Conservation (phyloP, 2,329 filamentous ascomycete species). For the Epicoccum sorghinum region DNA sequence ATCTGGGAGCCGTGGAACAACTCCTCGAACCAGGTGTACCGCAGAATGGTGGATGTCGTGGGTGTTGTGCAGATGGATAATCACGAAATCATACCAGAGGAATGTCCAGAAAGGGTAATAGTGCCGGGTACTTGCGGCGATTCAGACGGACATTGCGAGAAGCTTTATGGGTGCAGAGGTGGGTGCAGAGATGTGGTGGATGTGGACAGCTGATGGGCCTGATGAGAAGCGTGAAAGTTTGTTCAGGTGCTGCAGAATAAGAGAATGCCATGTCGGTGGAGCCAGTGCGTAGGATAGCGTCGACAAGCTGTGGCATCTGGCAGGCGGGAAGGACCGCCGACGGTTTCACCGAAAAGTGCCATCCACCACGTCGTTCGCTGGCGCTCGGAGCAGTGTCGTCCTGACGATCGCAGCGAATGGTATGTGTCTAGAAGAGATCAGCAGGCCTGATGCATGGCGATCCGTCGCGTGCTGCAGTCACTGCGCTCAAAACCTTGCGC, state of each 20-base stretch:
- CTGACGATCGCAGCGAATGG: conserved; percentile 6
- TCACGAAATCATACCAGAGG: conserved; percentile 14
- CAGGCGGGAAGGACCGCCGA: conserved; percentile 22
- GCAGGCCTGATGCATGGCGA: conserved; percentile 11
- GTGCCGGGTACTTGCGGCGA: conserved; percentile 10
- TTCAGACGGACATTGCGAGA: conserved; percentile 11
- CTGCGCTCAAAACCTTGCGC: neutral
- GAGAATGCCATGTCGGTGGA: conserved; percentile 18
- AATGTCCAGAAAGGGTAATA: conserved; percentile 23
- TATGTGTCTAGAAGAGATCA: conserved; percentile 23
- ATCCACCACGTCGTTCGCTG: conserved; percentile 18
- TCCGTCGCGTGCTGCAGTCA: neutral
- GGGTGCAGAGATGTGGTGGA: neutral
- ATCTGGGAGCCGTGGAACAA: conserved; percentile 43
- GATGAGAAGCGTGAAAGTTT: neutral
- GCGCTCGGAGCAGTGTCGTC: conserved; percentile 1
- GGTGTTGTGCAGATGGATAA: neutral
- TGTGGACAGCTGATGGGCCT: neutral
- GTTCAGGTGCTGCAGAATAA: conserved; percentile 7
- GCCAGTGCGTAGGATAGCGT: conserved; percentile 23
- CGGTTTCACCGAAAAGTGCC: conserved; percentile 20
- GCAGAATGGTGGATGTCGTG: conserved; percentile 38
- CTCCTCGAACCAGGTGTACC: conserved; percentile 42
- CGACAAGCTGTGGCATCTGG: conserved; percentile 17
- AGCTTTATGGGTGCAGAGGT: neutral